Conservation (phyloP, 1,284 basidiomycete genomes). For the Bjerkandera adusta region DNA sequence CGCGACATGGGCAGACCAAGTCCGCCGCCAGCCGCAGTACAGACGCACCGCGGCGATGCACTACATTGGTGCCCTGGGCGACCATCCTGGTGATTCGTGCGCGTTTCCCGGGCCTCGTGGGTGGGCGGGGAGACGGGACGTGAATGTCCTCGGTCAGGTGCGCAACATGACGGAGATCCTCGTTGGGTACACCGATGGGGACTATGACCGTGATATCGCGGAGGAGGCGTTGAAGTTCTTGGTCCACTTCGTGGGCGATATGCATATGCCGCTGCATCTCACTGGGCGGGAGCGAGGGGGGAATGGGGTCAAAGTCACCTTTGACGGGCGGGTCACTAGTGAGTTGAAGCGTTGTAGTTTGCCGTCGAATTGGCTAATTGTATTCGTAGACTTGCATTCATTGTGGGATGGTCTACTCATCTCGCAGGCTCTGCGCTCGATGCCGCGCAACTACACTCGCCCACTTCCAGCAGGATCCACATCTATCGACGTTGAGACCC, state of each 20-base stretch:
- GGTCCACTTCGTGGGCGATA: constrained; percentile 87
- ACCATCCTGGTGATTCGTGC: constrained; percentile 77
- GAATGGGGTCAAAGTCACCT: constrained; percentile 72
- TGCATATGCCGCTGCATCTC: constrained; percentile 91
- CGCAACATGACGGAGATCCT: constrained; percentile 69
- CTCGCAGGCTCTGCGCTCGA: constrained; percentile 74
- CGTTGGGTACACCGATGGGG: constrained; percentile 40
- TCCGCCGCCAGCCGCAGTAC: constrained; percentile 41
- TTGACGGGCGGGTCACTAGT: constrained; percentile 71
- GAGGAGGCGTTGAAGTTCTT: constrained; percentile 85
- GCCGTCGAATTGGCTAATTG: neutral
- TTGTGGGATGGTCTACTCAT: constrained; percentile 86
- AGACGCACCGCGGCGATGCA: constrained; percentile 73
- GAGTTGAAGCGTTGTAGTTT: constrained; percentile 21
- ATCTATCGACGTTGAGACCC: constrained; percentile 60
- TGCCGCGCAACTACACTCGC: constrained; percentile 71
- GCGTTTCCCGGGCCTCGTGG: constrained; percentile 75
- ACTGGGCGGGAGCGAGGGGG: constrained; percentile 85
- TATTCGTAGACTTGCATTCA: constrained; percentile 68
- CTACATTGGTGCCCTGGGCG: constrained; percentile 72
- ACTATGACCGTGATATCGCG: constrained; percentile 27
- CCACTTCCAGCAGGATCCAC: constrained; percentile 49
- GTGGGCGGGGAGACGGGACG: constrained; percentile 66
- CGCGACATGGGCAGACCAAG: constrained; percentile 84
- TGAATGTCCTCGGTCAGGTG: constrained; percentile 76